Evolutionary conservation across 2,329 filamentous ascomycete genomes (phyloP), one percentile per base, ranked within the genome.

Genomic region (Penicillium aurantiogriseum): DNA sequence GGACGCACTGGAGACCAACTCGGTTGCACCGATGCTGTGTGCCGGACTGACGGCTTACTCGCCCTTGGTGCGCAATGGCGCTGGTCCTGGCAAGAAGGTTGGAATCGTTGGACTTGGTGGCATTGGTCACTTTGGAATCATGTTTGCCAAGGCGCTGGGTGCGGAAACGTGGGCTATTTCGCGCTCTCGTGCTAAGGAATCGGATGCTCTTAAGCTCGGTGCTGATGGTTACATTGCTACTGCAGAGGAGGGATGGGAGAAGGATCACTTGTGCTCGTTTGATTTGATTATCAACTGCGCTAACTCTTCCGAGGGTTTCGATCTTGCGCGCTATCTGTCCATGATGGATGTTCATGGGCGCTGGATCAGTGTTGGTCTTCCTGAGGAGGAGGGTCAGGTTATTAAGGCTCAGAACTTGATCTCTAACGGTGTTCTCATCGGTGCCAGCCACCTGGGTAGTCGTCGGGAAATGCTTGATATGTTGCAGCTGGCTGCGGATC

Each of bases 11-110:
- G 73, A 80, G 62, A 79, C 74, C 57, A 72, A 72, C 25, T 76
- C 87, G 50, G 89, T 87, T 1, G 91, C 90, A 2, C 89, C 89
- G 10, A 91, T 92, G 88, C 82, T 94, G 65, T 95, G 91, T 75
- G 91, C 90, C 40, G 91, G 91, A 62, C 81, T 95, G 63, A 95
- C 91, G 4, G 86, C 86, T 58, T 95, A 87, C 78, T 88, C 85
- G 59, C 91, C 91, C 1, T 81, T 96, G 15, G 87, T 90, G 62
- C 84, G 90, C 48, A 87, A 92, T 69, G 89, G 89, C 23, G 83
- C 83, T 58, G 89, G 89, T 0, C 88, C 88, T 1, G 90, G 91
- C 9, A 75, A 76, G 63, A 73, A 74, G 57, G 74, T 77, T 15
- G 74, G 73, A 33, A 70, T 76, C 21, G 71, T 79, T 21, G 76